Percentiles rank a stretch among this genome's conserved stretches.
These are phyloP conservation scores for Skeletonema menzelii DNA, from an alignment of 108 stramenopile species.

Conservation along the genomic window DNA sequence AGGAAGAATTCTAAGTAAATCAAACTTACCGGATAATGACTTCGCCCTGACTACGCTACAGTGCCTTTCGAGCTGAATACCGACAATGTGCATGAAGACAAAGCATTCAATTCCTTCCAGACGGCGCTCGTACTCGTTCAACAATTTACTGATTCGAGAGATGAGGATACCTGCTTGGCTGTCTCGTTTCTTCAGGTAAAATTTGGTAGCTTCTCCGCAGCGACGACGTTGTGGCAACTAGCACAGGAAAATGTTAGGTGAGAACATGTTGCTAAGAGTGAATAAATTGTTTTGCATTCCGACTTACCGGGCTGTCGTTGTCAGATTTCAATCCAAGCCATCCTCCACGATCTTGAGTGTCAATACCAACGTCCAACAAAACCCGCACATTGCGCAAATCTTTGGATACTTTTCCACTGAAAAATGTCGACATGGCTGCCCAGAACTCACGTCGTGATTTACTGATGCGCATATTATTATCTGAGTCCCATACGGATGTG, in stretches of 20 bases:
- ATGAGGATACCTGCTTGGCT: conserved; percentile 42
- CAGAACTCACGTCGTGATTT: conserved; percentile 50
- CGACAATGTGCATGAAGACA: conserved; percentile 89
- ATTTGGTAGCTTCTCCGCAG: conserved; percentile 38
- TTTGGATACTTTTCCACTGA: conserved; percentile 40
- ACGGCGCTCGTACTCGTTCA: conserved; percentile 67
- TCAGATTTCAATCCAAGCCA: conserved; percentile 46
- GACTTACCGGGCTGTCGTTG: conserved; percentile 3
- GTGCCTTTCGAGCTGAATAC: conserved; percentile 80
- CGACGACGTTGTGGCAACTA: conserved; percentile 14
- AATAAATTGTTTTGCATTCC: neutral
- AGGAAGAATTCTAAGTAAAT: neutral
- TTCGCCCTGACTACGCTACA: conserved; percentile 66
- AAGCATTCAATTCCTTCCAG: conserved; percentile 81
- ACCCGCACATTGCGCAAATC: conserved; percentile 10
- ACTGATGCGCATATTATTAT: conserved; percentile 18
- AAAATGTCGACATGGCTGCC: conserved; percentile 52
- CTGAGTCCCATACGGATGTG: conserved; percentile 14
- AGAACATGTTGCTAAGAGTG: neutral
- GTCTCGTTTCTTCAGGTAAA: conserved; percentile 44
- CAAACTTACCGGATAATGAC: conserved; percentile 56
- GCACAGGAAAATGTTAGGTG: neutral
- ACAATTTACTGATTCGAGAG: conserved; percentile 46
- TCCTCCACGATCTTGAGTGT: conserved; percentile 49
- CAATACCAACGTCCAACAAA: conserved; percentile 47